Conservation (phyloP, 306 rosid genomes). For the Ormosia semicastrata region DNA sequence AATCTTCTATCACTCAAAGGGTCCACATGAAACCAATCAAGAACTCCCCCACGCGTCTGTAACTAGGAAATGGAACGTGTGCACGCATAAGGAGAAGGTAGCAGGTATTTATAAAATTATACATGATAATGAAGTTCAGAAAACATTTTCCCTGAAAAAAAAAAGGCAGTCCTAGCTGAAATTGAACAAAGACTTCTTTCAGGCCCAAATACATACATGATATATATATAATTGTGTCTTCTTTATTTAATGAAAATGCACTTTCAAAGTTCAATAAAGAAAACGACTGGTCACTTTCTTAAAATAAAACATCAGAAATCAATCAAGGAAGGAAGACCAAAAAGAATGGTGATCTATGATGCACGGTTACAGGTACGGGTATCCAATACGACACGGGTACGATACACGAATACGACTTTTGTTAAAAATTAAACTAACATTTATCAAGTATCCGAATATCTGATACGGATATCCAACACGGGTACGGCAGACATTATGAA, state of each 20-base stretch:
- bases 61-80: slow-evolving; percentile 29
- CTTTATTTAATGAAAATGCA: not conserved
- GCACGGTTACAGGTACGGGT: no score
- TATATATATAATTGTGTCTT: not conserved
- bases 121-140: not conserved
- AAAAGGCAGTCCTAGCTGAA: not conserved
- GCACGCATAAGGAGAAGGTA: slow-evolving; percentile 15
- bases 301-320: not conserved
- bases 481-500: no score
- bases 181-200: not conserved
- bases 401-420: no score
- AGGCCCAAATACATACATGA: not conserved
- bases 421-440: no score
- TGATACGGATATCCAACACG: no score
- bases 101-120: not conserved
- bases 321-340: not conserved
- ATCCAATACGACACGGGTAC: no score
- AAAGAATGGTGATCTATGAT: not conserved
- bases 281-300: not conserved
- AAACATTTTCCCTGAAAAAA: not conserved
- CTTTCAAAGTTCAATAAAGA: not conserved
- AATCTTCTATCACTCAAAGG: not conserved
- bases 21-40: slow-evolving; percentile 25
- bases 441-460: no score
- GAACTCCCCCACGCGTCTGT: not conserved